Percentiles rank a stretch among this genome's conserved stretches.
phyloP scores from a whole-genome alignment of 306 rosid genomes.

The Citrullus mucosospermus region DNA sequence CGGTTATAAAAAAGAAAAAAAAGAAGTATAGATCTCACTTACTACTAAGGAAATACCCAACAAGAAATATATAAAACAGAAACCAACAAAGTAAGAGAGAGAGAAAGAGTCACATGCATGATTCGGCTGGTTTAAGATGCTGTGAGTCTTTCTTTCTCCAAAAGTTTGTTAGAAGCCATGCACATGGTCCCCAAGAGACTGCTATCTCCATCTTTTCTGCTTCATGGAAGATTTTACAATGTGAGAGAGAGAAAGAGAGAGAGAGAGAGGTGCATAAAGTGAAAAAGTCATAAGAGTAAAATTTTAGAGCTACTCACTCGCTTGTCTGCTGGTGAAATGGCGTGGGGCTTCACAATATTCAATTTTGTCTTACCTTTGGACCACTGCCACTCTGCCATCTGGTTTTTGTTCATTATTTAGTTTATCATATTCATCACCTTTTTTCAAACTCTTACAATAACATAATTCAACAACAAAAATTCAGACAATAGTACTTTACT shows the following conservation, averaged over 20 bases:
- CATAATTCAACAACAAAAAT: conserved; percentile 1
- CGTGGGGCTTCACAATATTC: conserved; percentile 11
- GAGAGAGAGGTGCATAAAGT: conserved; percentile 3
- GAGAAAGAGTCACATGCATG: conserved; percentile 8
- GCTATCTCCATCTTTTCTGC: neutral
- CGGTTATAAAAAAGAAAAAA: neutral
- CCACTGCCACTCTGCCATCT: conserved; percentile 7
- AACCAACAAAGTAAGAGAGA: neutral
- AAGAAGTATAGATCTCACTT: neutral
- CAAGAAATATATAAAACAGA: conserved; percentile 1
- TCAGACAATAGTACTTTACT: neutral
- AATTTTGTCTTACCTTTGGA: conserved; percentile 11
- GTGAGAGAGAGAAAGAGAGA: neutral
- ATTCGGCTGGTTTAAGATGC: conserved; percentile 5
- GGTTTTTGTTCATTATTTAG: neutral
- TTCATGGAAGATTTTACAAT: conserved; percentile 1
- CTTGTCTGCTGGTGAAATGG: conserved; percentile 9
- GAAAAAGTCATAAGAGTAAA: neutral
- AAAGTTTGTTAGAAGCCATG: conserved; percentile 7
- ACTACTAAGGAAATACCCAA: neutral
- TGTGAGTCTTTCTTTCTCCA: neutral
- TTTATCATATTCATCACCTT: neutral
- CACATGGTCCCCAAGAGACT: conserved; percentile 8
- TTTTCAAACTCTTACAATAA: neutral
- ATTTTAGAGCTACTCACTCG: neutral